Conservation (phyloP, 1,284 basidiomycete genomes). For the Ustilago hordei region DNA sequence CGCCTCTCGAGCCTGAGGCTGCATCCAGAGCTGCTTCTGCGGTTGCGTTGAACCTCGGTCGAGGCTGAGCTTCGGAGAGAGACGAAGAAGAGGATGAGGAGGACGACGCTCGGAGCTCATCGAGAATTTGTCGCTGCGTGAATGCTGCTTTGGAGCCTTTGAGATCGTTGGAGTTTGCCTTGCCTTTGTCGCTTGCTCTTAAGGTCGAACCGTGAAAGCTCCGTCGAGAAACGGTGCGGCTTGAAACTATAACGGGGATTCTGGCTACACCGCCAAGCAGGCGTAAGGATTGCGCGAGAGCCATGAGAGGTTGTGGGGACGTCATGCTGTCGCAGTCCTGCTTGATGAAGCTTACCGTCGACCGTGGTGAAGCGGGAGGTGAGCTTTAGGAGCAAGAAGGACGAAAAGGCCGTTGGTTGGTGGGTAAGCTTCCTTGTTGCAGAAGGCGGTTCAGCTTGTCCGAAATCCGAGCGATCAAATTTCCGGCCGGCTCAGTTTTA, state of each 20-base stretch:
- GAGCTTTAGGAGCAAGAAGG: not conserved
- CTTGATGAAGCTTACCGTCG: not conserved
- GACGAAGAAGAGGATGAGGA: constrained; percentile 35
- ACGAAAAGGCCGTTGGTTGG: constrained; percentile 1
- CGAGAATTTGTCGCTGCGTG: constrained; percentile 43
- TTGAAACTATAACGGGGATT: constrained; percentile 1
- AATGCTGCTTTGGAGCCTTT: constrained; percentile 43
- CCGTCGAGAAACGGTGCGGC: constrained; percentile 11
- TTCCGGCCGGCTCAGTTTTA: constrained; percentile 25
- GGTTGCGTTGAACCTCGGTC: constrained; percentile 43
- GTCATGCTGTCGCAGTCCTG: not conserved
- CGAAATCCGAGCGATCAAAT: constrained; percentile 31
- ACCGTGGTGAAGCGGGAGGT: not conserved
- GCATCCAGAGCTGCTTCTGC: constrained; percentile 51
- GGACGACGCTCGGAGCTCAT: constrained; percentile 35
- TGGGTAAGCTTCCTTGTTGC: not conserved
- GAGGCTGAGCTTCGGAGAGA: constrained; percentile 28
- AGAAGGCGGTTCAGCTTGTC: not conserved
- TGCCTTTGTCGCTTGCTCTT: constrained; percentile 12
- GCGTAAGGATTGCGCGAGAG: constrained; percentile 18
- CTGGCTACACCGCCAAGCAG: constrained; percentile 10
- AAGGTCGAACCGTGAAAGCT: constrained; percentile 6
- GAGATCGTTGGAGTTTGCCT: constrained; percentile 8
- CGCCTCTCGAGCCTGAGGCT: constrained; percentile 26
- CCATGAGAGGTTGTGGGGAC: constrained; percentile 5